Conservation (phyloP, 2,329 filamentous ascomycete genomes). For the Xylariaceae sp. region DNA sequence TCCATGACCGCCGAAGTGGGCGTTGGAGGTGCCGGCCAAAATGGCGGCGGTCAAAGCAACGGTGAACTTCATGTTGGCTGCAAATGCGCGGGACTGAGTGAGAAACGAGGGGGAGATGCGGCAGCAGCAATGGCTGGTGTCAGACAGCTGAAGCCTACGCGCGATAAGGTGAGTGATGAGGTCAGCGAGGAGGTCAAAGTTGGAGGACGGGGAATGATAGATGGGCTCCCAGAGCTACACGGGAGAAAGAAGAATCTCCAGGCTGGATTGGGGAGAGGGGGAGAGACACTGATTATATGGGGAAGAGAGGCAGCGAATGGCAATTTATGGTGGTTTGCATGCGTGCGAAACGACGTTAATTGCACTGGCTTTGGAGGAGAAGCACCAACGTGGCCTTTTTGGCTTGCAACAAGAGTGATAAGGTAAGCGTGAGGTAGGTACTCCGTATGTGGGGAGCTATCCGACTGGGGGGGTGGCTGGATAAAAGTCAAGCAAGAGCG, state of each 20-base stretch:
- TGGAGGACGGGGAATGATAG: conserved; percentile 20
- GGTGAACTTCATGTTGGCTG: conserved; percentile 74
- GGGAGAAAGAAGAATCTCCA: conserved; percentile 26
- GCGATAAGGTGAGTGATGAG: background rate
- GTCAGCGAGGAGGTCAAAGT: background rate
- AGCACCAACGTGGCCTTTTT: conserved; percentile 31
- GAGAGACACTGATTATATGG: conserved; percentile 17
- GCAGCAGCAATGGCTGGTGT: conserved; percentile 7
- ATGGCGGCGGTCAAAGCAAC: conserved; percentile 73
- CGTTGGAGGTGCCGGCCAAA: conserved; percentile 65
- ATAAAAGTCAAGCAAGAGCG: too few relatives aligned
- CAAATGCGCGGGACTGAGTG: conserved; percentile 12
- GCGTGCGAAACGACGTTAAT: conserved; percentile 12
- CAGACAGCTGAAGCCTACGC: conserved; percentile 8
- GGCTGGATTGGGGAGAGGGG: conserved; percentile 20
- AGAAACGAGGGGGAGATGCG: conserved; percentile 5
- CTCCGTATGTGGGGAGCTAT: too few relatives aligned
- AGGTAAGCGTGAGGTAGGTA: too few relatives aligned
- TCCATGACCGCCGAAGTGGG: conserved; percentile 40
- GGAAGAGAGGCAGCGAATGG: conserved; percentile 14
- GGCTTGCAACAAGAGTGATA: conserved; percentile 13
- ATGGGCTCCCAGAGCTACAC: conserved; percentile 38
- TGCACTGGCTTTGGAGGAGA: conserved; percentile 2
- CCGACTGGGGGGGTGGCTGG: too few relatives aligned
- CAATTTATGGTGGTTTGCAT: conserved; percentile 23